These are phyloP conservation scores for Penicillium robsamsonii DNA, from an alignment of 495 filamentous ascomycete species.

Conservation along the genomic window DNA sequence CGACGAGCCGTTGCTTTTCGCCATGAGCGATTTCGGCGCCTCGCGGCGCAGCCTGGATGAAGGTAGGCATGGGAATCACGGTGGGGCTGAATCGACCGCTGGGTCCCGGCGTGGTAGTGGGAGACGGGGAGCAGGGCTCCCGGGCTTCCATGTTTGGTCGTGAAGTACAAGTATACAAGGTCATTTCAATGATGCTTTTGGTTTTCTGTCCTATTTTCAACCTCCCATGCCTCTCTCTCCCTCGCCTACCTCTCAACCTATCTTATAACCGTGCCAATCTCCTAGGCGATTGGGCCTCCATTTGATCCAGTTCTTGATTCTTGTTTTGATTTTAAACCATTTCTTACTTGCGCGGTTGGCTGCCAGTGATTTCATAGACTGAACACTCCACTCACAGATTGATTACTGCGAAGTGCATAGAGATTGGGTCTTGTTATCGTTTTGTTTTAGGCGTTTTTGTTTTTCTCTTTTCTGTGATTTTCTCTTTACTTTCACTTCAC, in stretches of 20 bases:
- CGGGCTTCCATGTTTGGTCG: slow-evolving; percentile 35
- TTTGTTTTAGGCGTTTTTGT: slow-evolving; percentile 3
- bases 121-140: slow-evolving; percentile 37
- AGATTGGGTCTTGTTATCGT: slow-evolving; percentile 11
- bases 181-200: not conserved
- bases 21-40: slow-evolving; percentile 78
- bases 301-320: not conserved
- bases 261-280: not conserved
- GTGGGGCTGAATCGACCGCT: slow-evolving; percentile 29
- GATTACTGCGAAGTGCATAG: slow-evolving; percentile 24
- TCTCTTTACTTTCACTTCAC: not conserved
- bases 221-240: not conserved
- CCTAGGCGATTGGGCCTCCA: not conserved
- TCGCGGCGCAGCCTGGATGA: slow-evolving; percentile 75
- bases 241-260: slow-evolving; percentile 4
- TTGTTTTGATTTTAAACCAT: slow-evolving; percentile 15
- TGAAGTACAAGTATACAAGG: slow-evolving; percentile 4
- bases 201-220: slow-evolving; percentile 6
- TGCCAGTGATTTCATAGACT: slow-evolving; percentile 23
- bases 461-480: not conserved
- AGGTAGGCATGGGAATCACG: slow-evolving; percentile 49
- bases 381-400: slow-evolving; percentile 11
- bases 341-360: slow-evolving; percentile 13
- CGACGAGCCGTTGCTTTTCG: slow-evolving; percentile 81
- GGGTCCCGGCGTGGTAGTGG: slow-evolving; percentile 44